A percentile compares a stretch with the other conserved stretches of the same genome.
Conservation (phyloP, 257 asterid species). For the Solanum megistacrolobum region DNA sequence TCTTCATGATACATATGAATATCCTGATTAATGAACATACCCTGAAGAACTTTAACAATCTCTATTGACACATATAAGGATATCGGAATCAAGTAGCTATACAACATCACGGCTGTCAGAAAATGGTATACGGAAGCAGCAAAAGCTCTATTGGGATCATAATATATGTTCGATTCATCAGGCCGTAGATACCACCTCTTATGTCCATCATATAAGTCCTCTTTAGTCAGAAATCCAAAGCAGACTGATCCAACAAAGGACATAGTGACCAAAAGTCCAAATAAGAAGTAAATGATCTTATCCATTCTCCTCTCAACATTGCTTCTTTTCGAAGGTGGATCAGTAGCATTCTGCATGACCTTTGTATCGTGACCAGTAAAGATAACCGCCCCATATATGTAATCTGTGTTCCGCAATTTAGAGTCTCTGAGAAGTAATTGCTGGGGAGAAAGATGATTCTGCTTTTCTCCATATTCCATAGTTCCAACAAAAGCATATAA, state of each 20-base stretch:
- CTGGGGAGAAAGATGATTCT: conserved; percentile 68
- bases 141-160: conserved; percentile 62
- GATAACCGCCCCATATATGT: conserved; percentile 69
- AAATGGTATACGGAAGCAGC: conserved; percentile 67
- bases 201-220: conserved; percentile 45
- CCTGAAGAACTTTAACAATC: conserved; percentile 83
- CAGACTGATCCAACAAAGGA: conserved; percentile 64
- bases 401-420: conserved; percentile 66
- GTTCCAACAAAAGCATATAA: conserved; percentile 72
- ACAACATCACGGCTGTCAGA: conserved; percentile 69
- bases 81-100: conserved; percentile 71
- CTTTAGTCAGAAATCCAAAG: conserved; percentile 57
- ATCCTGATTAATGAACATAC: conserved; percentile 72
- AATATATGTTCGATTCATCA: conserved; percentile 37
- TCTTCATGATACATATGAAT: conserved; percentile 80
- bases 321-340: conserved; percentile 91
- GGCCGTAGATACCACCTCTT: conserved; percentile 77
- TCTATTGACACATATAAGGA: conserved; percentile 84
- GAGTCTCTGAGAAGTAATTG: conserved; percentile 86
- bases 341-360: conserved; percentile 83
- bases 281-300: conserved; percentile 60
- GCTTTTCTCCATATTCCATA: conserved; percentile 53
- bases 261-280: conserved; percentile 48
- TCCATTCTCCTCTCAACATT: conserved; percentile 85
- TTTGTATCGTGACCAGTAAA: conserved; percentile 91